phyloP scores from a whole-genome alignment of 2,329 filamentous ascomycete genomes.

The Bipolaris sorokiniana region DNA sequence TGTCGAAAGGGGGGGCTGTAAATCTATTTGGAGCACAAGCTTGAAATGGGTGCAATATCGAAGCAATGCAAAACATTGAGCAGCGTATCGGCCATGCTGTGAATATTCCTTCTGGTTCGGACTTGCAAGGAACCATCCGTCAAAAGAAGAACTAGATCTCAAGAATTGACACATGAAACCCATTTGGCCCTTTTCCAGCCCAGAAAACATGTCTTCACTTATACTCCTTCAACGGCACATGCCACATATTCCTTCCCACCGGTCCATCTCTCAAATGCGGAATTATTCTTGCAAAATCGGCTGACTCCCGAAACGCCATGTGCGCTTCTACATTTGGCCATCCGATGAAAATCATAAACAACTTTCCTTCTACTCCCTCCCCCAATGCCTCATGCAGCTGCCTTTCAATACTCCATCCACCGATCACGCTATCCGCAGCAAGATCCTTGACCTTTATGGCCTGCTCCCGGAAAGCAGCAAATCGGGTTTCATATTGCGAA shows the following conservation, averaged over 20 bases:
- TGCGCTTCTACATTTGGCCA: constrained; percentile 61
- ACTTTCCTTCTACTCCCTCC: constrained; percentile 40
- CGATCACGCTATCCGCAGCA: constrained; percentile 34
- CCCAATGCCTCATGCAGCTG: constrained; percentile 26
- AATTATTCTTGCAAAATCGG: constrained; percentile 54
- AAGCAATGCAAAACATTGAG: too few relatives aligned
- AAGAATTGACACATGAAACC: not conserved
- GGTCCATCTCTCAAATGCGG: constrained; percentile 51
- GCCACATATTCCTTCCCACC: constrained; percentile 52
- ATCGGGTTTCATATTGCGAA: constrained; percentile 34
- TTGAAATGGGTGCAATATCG: too few relatives aligned
- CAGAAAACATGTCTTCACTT: not conserved
- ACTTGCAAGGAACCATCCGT: not conserved
- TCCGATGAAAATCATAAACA: constrained; percentile 55
- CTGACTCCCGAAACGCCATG: constrained; percentile 53
- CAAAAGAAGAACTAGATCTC: not conserved
- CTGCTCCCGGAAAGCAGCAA: constrained; percentile 49
- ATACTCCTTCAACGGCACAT: constrained; percentile 33
- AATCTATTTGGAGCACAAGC: too few relatives aligned
- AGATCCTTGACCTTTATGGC: constrained; percentile 39
- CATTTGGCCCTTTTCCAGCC: not conserved
- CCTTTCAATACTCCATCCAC: constrained; percentile 47
- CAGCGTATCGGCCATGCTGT: not conserved
- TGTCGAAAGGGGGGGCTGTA: too few relatives aligned
- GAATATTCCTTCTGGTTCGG: not conserved